Evolutionary conservation across 257 asterid species (phyloP), one percentile per base, ranked within the genome.

Genomic region (Solanum lycopersicoides): DNA sequence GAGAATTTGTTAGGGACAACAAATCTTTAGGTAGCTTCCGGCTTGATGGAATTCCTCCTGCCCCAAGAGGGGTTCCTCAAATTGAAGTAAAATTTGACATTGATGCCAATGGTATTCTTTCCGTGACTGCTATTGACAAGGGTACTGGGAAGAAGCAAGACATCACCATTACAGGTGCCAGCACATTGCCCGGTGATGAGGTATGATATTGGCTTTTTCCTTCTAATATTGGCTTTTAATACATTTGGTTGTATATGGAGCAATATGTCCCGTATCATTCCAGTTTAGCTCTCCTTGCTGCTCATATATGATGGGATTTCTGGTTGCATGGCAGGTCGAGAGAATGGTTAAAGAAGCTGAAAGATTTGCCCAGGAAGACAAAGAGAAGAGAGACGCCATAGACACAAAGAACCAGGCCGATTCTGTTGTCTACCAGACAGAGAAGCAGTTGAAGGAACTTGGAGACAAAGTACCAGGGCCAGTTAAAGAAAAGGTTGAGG

Each of bases 21-120:
- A 97, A 95, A 88, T 97, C 99, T 84, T 47, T 97, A 59, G 99
- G 99, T 32, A 97, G 99, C 95, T 97, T 97, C 96, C 97, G 99
- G 30, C 94, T 97, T 12, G 99, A 97, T 87, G 99, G 99, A 65
- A 97, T 97, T 20, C 99, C 99, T 16, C 99, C 99, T 23, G 98
- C 99, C 69, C 98, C 99, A 39, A 97, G 98, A 71, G 99, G 99
- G 37, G 99, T 97, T 87, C 99, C 99, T 53, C 99, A 97, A 90
- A 91, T 97, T 59, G 99, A 97, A 92, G 99, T 97, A 85, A 97
- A 97, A 88, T 97, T 97, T 79, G 99, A 97, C 88, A 97, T 97
- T 85, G 99, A 97, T 88, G 98, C 99, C 60, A 97, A 95, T 88
- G 99, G 99, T 3, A 95, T 97, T 89, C 98, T 97, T 41, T 97